Evolutionary conservation across 768 basidiomycete species (phyloP).

Genomic region (Kwoniella europaea): DNA sequence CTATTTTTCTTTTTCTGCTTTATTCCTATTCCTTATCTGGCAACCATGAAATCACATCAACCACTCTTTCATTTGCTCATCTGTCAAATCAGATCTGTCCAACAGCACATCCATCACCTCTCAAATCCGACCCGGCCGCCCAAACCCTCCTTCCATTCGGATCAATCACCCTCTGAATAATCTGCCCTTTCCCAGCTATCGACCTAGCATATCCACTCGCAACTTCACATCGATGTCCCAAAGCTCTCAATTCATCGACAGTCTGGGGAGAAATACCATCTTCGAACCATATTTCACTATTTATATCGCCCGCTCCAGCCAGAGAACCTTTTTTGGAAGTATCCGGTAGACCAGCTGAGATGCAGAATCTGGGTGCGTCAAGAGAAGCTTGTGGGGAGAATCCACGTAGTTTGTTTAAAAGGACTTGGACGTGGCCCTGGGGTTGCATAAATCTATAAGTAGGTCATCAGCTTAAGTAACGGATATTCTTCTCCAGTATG

Average conservation of each 20-base stretch:
- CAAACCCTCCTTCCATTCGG: slow-evolving; percentile 76
- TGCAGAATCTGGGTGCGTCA: slow-evolving; percentile 95
- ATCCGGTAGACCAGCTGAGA: slow-evolving; percentile 80
- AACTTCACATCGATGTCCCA: slow-evolving; percentile 83
- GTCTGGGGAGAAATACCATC: slow-evolving; percentile 73
- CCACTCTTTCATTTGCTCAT: not conserved
- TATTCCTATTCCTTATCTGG: not conserved
- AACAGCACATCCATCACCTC: slow-evolving; percentile 85
- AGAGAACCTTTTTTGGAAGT: slow-evolving; percentile 61
- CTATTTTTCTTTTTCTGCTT: not conserved
- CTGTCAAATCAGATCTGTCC: slow-evolving; percentile 70
- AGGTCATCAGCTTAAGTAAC: too few relatives aligned
- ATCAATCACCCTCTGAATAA: slow-evolving; percentile 77
- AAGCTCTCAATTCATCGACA: slow-evolving; percentile 70
- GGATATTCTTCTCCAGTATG: too few relatives aligned
- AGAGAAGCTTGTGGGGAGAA: slow-evolving; percentile 86
- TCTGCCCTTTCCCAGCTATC: slow-evolving; percentile 60
- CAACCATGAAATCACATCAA: not conserved
- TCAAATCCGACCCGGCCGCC: slow-evolving; percentile 90
- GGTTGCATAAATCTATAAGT: slow-evolving; percentile 65
- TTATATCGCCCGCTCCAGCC: slow-evolving; percentile 67
- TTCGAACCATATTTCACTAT: slow-evolving; percentile 87
- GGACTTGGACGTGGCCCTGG: slow-evolving; percentile 93
- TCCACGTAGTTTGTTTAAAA: slow-evolving; percentile 86
- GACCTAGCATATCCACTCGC: slow-evolving; percentile 68